Evolutionary conservation across 768 basidiomycete species (phyloP), one percentile per base, ranked within the genome.

Genomic region (Psilocybe sp.): DNA sequence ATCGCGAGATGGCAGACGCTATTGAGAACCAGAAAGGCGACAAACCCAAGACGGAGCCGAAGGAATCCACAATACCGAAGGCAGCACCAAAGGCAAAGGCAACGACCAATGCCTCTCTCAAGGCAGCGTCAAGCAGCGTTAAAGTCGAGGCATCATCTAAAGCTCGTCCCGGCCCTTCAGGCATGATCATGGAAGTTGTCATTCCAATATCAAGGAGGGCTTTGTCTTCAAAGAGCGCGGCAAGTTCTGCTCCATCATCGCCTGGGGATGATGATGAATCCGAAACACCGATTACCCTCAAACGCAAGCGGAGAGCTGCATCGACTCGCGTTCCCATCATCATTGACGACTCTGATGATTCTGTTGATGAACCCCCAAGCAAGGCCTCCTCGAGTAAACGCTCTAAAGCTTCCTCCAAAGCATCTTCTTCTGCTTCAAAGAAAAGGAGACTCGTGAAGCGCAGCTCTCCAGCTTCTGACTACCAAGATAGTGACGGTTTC

Each of bases 1-100:
- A 91, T 63, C 81, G 84, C 31, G 78, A 85, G 4, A 83, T 82
- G 20, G 77, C 68, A 1, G 76, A 73, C 31, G 75, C 73, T 55
- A 63, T 64, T 32, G 62, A 72, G 53, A 57, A 40, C 40, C 50
- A 54, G 20, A 47, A 42, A 34, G 51, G 28, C 35, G 31, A 46
- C 49, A 59, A 54, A 47, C 3, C 37, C 46, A 51, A 45, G 42
- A 46, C 18, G 20, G 46, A 51, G n/a, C 4, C 15, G 33, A 32
- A 44, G 9, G 28, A 47, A 19, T 31, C 31, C 31, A 37, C 44
- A 14, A n/a, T 40, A 14, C 19, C 18, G 28, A 48, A 54, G n/a
- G 16, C 41, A n/a, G 44, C 35, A 44, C 39, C 40, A 46, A 41
- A 43, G 31, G 28, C 47, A 18, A 49, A 42, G 44, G 23, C 23